Percentiles rank a stretch among this genome's conserved stretches.
Evolutionary conservation across 2,329 filamentous ascomycete genomes (phyloP).

Genomic region (Cladosporium phlei): DNA sequence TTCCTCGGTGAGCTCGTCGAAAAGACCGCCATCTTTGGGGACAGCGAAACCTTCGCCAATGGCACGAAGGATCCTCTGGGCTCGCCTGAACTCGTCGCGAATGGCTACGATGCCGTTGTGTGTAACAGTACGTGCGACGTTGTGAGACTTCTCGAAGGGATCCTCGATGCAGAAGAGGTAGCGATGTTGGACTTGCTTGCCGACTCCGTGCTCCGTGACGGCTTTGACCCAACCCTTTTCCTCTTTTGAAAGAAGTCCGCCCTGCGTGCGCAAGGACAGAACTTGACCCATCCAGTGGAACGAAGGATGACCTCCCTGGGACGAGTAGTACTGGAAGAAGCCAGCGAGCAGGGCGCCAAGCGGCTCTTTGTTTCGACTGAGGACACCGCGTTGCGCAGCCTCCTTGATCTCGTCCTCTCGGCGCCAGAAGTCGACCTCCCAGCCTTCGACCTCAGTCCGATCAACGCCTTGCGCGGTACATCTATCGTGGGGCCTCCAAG

Average conservation of each 20-base stretch:
- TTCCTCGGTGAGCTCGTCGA: slow-evolving; percentile 23
- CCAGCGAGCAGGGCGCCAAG: slow-evolving; percentile 69
- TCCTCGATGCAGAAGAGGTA: slow-evolving; percentile 90
- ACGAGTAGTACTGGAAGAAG: slow-evolving; percentile 79
- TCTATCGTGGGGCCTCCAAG: slow-evolving; percentile 42
- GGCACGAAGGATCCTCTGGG: slow-evolving; percentile 64
- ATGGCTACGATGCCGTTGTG: slow-evolving; percentile 78
- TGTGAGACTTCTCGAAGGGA: slow-evolving; percentile 83
- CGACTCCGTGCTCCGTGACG: slow-evolving; percentile 58
- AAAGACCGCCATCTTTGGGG: slow-evolving; percentile 24
- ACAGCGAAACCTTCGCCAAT: slow-evolving; percentile 39
- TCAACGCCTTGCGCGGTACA: slow-evolving; percentile 24
- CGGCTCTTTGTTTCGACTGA: slow-evolving; percentile 66
- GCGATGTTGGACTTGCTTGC: slow-evolving; percentile 64
- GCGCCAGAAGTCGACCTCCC: slow-evolving; percentile 70
- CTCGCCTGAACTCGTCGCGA: slow-evolving; percentile 76
- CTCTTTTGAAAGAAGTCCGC: slow-evolving; percentile 67
- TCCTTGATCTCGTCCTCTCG: slow-evolving; percentile 64
- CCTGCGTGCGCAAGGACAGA: slow-evolving; percentile 65
- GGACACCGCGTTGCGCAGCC: slow-evolving; percentile 53
- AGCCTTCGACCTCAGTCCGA: slow-evolving; percentile 46
- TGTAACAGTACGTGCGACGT: slow-evolving; percentile 80
- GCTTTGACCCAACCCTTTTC: slow-evolving; percentile 85
- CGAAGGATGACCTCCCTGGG: slow-evolving; percentile 53
- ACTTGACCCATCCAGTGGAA: slow-evolving; percentile 82